Base-by-base conservation (phyloP, 164 flowering plant species). In the Vitis rotundifolia region DNA sequence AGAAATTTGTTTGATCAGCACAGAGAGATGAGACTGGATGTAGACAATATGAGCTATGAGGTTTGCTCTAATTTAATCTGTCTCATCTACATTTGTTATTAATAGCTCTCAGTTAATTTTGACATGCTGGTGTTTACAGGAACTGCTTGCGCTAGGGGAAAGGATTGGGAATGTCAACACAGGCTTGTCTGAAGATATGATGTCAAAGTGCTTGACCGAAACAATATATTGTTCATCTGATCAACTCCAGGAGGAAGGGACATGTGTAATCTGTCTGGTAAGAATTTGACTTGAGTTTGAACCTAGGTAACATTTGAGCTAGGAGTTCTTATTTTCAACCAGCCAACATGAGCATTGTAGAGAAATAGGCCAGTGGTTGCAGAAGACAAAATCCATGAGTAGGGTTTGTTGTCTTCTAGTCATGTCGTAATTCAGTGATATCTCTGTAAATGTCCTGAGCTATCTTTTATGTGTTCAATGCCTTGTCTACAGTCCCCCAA, bases 241-340 rank as follows among this genome's bases (percentile, higher is more conserved):
- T 55, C 77, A 76, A 14, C 68, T 13, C 19, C 76, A 80, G 69
- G 87, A 81, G 15, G 87, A 82, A 66, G 81, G 73, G 67, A 68
- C 54, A 13, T 89, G 93, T 61, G 83, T 70, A 5, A 87, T 89
- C 49, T 89, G 93, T 75, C 83, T 89, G 89, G 93, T 89, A 79
- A 73, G 78, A 51, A 26, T 11, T 57, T 14, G 5, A 15, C 28
- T 15, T 37, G n/a, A 22, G 18, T 66, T 55, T 18, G 37, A 37
- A 29, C 8, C 1, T 15, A 15, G 19, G 8, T 16, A 61, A 13
- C 3, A 3, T 47, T 15, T 12, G 1, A 2, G 8, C 15, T 14
- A 49, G 18, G 22, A 31, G 60, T 54, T 11, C 8, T 37, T 15
- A 66, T 28, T 11, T 12, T 22, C 65, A 15, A 18, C 14, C 47